Evolutionary conservation across 2,329 filamentous ascomycete genomes (phyloP).

Genomic region (Colletotrichum sojae): DNA sequence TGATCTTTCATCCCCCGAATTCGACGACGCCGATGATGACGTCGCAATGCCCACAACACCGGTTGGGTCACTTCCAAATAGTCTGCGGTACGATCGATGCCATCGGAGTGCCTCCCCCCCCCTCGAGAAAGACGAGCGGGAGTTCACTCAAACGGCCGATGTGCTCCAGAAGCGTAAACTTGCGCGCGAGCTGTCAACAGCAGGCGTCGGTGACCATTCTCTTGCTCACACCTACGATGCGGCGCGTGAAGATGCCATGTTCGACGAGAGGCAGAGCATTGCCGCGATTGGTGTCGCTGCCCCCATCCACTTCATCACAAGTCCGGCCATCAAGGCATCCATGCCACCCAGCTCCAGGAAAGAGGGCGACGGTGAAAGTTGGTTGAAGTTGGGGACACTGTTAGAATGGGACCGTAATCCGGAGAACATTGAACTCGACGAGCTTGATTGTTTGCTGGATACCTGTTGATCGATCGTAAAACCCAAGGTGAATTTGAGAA

Average conservation of each 20-base stretch:
- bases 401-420: slow-evolving; percentile 79
- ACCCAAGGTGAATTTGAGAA: slow-evolving; percentile 24
- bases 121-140: slow-evolving; percentile 93
- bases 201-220: slow-evolving; percentile 49
- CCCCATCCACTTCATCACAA: slow-evolving; percentile 62
- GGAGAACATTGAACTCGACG: slow-evolving; percentile 91
- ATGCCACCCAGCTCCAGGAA: slow-evolving; percentile 49
- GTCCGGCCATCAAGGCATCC: slow-evolving; percentile 68
- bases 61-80: slow-evolving; percentile 73
- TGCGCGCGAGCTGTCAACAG: slow-evolving; percentile 57
- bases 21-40: slow-evolving; percentile 80
- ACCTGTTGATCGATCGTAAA: slow-evolving; percentile 68
- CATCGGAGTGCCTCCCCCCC: slow-evolving; percentile 85
- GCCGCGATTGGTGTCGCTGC: slow-evolving; percentile 42
- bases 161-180: slow-evolving; percentile 80
- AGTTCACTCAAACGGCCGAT: slow-evolving; percentile 96
- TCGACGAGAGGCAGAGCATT: slow-evolving; percentile 60
- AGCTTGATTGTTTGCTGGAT: slow-evolving; percentile 89
- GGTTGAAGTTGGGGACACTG: slow-evolving; percentile 60
- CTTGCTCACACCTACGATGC: slow-evolving; percentile 56
- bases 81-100: slow-evolving; percentile 55
- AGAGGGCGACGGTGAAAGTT: slow-evolving; percentile 58
- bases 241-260: slow-evolving; percentile 66
- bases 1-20: slow-evolving; percentile 88
- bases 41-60: slow-evolving; percentile 72